Evolutionary conservation across 495 filamentous ascomycete species (phyloP).

Genomic region (Diplogelasinospora grovesii): DNA sequence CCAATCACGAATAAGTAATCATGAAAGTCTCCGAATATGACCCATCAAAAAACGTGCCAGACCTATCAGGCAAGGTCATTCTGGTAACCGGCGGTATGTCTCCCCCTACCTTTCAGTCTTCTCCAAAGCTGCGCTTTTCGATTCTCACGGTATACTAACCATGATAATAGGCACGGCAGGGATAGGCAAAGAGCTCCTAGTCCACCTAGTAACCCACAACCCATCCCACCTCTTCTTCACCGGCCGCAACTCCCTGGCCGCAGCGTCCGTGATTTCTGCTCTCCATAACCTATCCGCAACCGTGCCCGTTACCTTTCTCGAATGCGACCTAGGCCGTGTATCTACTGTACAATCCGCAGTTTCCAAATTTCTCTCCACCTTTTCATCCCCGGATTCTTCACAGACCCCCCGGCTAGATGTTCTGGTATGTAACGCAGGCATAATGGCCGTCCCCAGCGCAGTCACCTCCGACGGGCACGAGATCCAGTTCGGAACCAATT

Average conservation of each 20-base stretch:
- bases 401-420: conserved; percentile 34
- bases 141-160: not conserved
- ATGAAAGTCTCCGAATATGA: no score
- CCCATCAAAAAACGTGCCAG: conserved; percentile 10
- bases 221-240: conserved; percentile 42
- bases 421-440: conserved; percentile 56
- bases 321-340: conserved; percentile 27
- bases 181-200: conserved; percentile 3
- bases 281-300: not conserved
- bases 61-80: conserved; percentile 38
- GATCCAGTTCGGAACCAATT: conserved; percentile 63
- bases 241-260: conserved; percentile 23
- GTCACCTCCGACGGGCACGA: conserved; percentile 60
- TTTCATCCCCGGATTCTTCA: no score
- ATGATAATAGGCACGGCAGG: not conserved
- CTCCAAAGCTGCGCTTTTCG: not conserved
- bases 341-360: conserved; percentile 21
- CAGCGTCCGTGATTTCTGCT: not conserved
- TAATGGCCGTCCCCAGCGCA: conserved; percentile 50
- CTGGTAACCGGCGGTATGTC: conserved; percentile 40
- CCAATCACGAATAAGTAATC: no score
- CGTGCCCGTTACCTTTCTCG: conserved; percentile 8
- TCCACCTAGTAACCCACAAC: conserved; percentile 33
- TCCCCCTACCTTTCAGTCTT: not conserved
- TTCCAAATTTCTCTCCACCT: conserved; percentile 3